phyloP scores from a whole-genome alignment of 75 land plant genomes.

The Adiantum capillusveneris region DNA sequence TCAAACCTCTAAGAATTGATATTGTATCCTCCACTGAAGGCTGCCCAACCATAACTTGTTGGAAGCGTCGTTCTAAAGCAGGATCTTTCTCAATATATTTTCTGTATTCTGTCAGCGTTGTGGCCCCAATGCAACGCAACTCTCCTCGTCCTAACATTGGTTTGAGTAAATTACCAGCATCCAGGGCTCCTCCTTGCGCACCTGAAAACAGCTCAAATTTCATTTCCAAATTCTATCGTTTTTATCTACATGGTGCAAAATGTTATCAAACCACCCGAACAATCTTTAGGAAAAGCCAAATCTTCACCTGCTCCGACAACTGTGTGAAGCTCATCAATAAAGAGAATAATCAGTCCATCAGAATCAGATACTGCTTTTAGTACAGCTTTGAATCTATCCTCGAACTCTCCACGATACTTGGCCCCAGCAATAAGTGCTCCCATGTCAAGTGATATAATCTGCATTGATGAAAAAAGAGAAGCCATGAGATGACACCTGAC shows the following conservation, averaged over 20 bases:
- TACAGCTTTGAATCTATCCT: constrained; percentile 58
- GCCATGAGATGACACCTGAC: too few relatives aligned
- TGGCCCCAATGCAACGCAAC: constrained; percentile 62
- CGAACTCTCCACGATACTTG: constrained; percentile 61
- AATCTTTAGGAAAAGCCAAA: too few relatives aligned
- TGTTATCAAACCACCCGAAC: too few relatives aligned
- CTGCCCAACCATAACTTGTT: constrained; percentile 53
- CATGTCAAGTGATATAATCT: constrained; percentile 55
- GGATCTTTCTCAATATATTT: constrained; percentile 60
- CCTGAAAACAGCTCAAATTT: constrained; percentile 20
- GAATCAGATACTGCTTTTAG: constrained; percentile 55
- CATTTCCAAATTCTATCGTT: not conserved
- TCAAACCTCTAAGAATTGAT: constrained; percentile 46
- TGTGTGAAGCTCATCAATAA: constrained; percentile 64
- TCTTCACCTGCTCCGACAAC: constrained; percentile 62
- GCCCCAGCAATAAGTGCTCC: constrained; percentile 63
- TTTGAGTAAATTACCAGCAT: constrained; percentile 55
- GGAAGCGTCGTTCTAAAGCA: constrained; percentile 56
- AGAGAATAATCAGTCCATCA: constrained; percentile 53
- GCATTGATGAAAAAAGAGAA: not conserved
- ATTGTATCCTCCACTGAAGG: constrained; percentile 58
- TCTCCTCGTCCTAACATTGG: constrained; percentile 62
- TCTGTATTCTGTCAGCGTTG: constrained; percentile 56
- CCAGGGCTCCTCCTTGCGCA: constrained; percentile 50
- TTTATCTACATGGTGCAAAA: too few relatives aligned